A percentile compares a stretch with the other conserved stretches of the same genome.
Conservation (phyloP, 2,329 filamentous ascomycete genomes). For the Venturia carpophila region DNA sequence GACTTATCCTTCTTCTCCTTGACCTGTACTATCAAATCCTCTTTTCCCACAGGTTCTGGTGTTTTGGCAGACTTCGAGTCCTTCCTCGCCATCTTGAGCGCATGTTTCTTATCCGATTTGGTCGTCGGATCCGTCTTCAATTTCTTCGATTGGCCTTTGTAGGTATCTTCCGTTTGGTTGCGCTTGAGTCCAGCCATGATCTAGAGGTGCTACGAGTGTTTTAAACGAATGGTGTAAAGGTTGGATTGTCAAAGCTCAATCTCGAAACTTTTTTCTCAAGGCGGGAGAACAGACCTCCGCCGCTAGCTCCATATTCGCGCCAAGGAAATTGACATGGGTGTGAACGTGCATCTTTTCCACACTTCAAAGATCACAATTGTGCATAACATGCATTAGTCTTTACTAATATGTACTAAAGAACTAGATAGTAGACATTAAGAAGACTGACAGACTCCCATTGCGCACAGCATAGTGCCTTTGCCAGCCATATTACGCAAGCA, state of each 20-base stretch:
- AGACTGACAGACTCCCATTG: not conserved
- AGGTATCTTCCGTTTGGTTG: conserved; percentile 27
- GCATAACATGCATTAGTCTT: not conserved
- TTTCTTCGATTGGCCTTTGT: conserved; percentile 36
- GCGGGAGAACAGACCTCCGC: not conserved
- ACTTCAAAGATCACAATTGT: no score
- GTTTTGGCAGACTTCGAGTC: conserved; percentile 26
- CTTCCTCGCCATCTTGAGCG: conserved; percentile 12
- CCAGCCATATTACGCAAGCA: not conserved
- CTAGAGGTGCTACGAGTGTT: not conserved
- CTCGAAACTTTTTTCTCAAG: conserved; percentile 1
- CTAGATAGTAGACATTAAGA: conserved; percentile 5
- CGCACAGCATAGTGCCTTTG: not conserved
- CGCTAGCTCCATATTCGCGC: not conserved
- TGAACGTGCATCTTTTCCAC: not conserved
- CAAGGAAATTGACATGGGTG: not conserved
- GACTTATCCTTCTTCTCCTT: conserved; percentile 29
- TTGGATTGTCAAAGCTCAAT: not conserved
- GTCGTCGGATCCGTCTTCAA: conserved; percentile 23
- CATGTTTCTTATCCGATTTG: conserved; percentile 6
- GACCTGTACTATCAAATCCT: not conserved
- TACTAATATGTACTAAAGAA: not conserved
- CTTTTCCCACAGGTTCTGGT: conserved; percentile 23
- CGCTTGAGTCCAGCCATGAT: conserved; percentile 34
- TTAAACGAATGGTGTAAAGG: not conserved